Evolutionary conservation across 352 stramenopile species (phyloP), one percentile per base, ranked within the genome.

Genomic region (Globisporangium irregulare): DNA sequence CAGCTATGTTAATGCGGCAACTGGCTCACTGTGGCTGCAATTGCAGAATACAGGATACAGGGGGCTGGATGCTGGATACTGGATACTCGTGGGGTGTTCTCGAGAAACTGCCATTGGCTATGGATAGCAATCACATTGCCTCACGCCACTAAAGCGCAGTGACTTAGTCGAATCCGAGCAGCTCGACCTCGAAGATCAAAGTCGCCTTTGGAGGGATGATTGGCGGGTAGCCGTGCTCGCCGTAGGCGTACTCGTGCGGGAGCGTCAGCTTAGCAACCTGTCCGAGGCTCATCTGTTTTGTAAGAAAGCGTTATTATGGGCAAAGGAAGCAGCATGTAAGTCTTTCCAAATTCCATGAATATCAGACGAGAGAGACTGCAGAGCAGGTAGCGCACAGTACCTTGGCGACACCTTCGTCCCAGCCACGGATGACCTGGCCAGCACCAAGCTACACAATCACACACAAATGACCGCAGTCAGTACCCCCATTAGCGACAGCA

Each of bases 171-270:
- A 92, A 94, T 51, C 78, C 88, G 64, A 94, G 65, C 55, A 98
- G 79, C 77, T 98, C 94, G 54, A 98, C 91, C 68, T 98, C 94
- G 77, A 98, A 98, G 57, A 95, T 86, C 53, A 98, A 78, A 73
- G 93, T 95, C 56, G 96, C 91, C 72, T 97, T 95, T 56, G 92
- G 90, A 38, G 94, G 93, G 68, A 98, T 97, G 59, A 93, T 77
- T 54, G 92, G 92, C 14, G 89, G 89, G 61, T 96, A 93, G 41
- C 96, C 94, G 51, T 79, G 67, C 65, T 85, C 82, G 48, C 97
- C 97, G 74, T 99, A 99, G 29, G 91, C 97, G 80, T 97, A 98
- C 74, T 98, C 92, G 60, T 84, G 81, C n/a, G 95, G 89, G 65
- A 98, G 94, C 60, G 84, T 84, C 29, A 99, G 83, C 67, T 96